Conservation (phyloP, 495 filamentous ascomycete species). For the Podospora pseudoanserina region DNA sequence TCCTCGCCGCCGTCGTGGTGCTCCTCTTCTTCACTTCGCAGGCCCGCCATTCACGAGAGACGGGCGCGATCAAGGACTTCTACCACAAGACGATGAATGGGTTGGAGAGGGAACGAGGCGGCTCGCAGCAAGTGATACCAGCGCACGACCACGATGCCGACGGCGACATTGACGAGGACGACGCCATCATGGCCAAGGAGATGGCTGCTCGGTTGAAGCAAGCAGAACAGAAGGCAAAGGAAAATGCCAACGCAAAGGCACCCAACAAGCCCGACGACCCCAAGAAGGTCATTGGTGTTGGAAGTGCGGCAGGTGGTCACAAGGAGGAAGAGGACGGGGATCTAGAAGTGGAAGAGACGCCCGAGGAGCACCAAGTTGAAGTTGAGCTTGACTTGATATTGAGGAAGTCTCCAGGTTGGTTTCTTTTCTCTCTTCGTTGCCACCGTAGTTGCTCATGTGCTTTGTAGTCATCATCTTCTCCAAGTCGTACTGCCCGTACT, state of each 20-base stretch:
- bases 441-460: conserved; percentile 23
- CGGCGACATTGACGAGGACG: conserved; percentile 47
- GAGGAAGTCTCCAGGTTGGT: conserved; percentile 75
- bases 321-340: conserved; percentile 28
- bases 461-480: conserved; percentile 85
- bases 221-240: conserved; percentile 55
- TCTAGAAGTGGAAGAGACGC: conserved; percentile 45
- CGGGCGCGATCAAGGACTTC: conserved; percentile 46
- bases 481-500: conserved; percentile 87
- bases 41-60: conserved; percentile 33
- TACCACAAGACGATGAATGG: conserved; percentile 54
- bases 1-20: conserved; percentile 55
- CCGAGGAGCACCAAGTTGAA: conserved; percentile 57
- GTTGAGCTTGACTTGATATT: conserved; percentile 68
- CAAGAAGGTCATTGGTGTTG: conserved; percentile 44
- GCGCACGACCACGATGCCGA: conserved; percentile 41
- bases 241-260: conserved; percentile 50
- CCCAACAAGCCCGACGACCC: conserved; percentile 53
- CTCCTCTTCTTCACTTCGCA: conserved; percentile 60
- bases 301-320: conserved; percentile 60
- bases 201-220: conserved; percentile 45
- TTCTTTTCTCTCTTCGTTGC: neutral
- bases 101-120: conserved; percentile 34
- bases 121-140: conserved; percentile 32
- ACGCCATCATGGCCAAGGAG: conserved; percentile 36